Base-by-base conservation (phyloP, 2,329 filamentous ascomycete species). In the Ophiostoma australiae region DNA sequence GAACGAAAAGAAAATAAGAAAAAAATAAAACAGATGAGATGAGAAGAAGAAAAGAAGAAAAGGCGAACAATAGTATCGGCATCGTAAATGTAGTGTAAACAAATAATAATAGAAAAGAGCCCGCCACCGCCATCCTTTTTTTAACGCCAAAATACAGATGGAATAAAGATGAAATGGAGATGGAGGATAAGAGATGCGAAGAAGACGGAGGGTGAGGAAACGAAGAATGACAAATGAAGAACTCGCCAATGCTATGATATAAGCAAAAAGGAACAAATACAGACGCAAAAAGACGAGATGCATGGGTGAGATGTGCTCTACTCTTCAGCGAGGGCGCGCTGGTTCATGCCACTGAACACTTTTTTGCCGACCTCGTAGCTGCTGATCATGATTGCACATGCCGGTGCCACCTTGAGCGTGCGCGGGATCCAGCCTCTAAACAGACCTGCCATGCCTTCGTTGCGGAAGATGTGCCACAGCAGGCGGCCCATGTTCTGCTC, bases 381-480 rank as follows among this genome's bases (percentile, higher is more conserved):
- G 78, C 92, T 96, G 78, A 99, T 98, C 95, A 99, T 99, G 78
- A 99, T 98, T 37, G 95, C 95, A 80, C 95, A 99, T 0, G 94
- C 93, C 0, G 95, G 95, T 1, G 95, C 94, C 5, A 99, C 94
- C 79, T 98, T 98, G 73, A 98, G 83, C 75, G 93, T 97, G 55
- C 95, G 86, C 0, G 95, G 93, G 33, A 93, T 90, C 92, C 94
- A 97, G 63, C 95, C 95, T 76, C 85, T 91, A 87, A 96, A 98
- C 5, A 99, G 82, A 0, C 95, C 95, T 1, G 86, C 78, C 20
- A 89, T 78, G 1, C 95, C 95, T 80, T 98, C 94, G 70, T 91
- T 91, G 75, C 87, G 86, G 82, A 94, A 96, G 69, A 99, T 98
- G 76, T 97, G 93, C 84, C 88, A 89, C n/a, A 99, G 83, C 72